phyloP scores from a whole-genome alignment of 1,139 yeast genomes.

The Hemisphaericaspora xylofermentans region DNA sequence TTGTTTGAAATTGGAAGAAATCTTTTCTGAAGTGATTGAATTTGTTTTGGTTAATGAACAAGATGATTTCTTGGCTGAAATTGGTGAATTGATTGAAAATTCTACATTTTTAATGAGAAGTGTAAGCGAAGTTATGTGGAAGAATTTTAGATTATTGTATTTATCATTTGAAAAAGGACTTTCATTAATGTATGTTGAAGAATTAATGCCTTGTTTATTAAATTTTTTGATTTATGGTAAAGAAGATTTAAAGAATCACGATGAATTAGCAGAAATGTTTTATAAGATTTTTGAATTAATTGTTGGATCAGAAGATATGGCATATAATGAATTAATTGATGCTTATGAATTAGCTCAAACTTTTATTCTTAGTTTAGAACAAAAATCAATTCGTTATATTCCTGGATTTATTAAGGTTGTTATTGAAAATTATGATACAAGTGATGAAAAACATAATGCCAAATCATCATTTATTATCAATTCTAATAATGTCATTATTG shows the following conservation, averaged over 20 bases:
- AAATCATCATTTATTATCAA: slow-evolving; percentile 34
- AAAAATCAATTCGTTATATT: slow-evolving; percentile 38
- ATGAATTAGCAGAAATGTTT: slow-evolving; percentile 22
- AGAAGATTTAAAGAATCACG: slow-evolving; percentile 39
- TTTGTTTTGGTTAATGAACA: slow-evolving; percentile 62
- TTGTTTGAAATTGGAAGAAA: slow-evolving; percentile 65
- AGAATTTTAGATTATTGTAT: slow-evolving; percentile 56
- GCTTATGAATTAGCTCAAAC: slow-evolving; percentile 58
- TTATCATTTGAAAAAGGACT: slow-evolving; percentile 55
- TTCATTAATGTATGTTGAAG: slow-evolving; percentile 68
- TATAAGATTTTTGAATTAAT: slow-evolving; percentile 37
- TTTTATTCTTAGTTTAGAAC: slow-evolving; percentile 50
- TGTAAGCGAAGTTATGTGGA: slow-evolving; percentile 80
- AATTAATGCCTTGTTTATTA: slow-evolving; percentile 70
- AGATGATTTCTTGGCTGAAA: slow-evolving; percentile 81
- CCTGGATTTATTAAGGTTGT: slow-evolving; percentile 37
- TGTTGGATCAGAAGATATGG: slow-evolving; percentile 40
- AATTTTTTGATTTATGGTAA: slow-evolving; percentile 77
- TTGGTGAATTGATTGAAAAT: slow-evolving; percentile 82
- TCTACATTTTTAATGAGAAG: slow-evolving; percentile 72
- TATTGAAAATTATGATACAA: slow-evolving; percentile 14
- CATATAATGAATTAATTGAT: slow-evolving; percentile 48
- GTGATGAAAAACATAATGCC: slow-evolving; percentile 6
- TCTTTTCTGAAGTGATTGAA: slow-evolving; percentile 70
- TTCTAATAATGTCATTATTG: slow-evolving; percentile 63